Base-by-base conservation (phyloP, 2,329 filamentous ascomycete species). In the Torrubiellomyces zombiae region DNA sequence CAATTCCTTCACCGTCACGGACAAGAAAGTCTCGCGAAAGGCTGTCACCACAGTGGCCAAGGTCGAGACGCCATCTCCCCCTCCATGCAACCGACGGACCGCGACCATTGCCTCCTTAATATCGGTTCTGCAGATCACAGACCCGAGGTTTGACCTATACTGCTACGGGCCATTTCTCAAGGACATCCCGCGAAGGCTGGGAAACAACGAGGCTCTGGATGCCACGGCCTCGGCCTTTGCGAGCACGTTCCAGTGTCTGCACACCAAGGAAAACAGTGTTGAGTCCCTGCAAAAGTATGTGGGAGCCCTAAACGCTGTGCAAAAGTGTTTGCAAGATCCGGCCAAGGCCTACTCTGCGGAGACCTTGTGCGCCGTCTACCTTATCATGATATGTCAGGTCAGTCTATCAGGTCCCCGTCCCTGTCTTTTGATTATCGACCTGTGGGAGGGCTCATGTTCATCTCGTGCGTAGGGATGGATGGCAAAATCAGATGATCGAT, bases 111-210 rank as follows among this genome's bases (percentile, higher is more conserved):
- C 35, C 6, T 36, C 40, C 2, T 38, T 42, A 26, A 49, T 38
- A 24, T 47, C 30, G 24, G 38, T 38, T 23, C 44, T 59, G 2
- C 34, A 48, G 14, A 41, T 54, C 4, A 50, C 46, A 0, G 56
- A 63, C 22, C 42, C 59, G 11, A 44, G 55, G 11, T 63, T 57
- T 32, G 58, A 63, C 21, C 34, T 65, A 6, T 42, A 43, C 20
- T 56, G 53, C 9, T 65, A 59, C 30, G 61, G 60, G 1, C 34
- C 38, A 1, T 64, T 58, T 32, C 36, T 65, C 8, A 39, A 42
- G 2, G 45, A 57, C n/a, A 38, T 65, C 1, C 61, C 61, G 0
- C 36, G 37, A 18, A 52, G 57, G 0, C 33, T 65, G 2, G 61
- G 59, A 1, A 40, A 31, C 8, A 63, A 57, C 22, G 43, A 47